Evolutionary conservation across 202 grass and related monocot genomes (phyloP).

Genomic region (Digitaria exilis): DNA sequence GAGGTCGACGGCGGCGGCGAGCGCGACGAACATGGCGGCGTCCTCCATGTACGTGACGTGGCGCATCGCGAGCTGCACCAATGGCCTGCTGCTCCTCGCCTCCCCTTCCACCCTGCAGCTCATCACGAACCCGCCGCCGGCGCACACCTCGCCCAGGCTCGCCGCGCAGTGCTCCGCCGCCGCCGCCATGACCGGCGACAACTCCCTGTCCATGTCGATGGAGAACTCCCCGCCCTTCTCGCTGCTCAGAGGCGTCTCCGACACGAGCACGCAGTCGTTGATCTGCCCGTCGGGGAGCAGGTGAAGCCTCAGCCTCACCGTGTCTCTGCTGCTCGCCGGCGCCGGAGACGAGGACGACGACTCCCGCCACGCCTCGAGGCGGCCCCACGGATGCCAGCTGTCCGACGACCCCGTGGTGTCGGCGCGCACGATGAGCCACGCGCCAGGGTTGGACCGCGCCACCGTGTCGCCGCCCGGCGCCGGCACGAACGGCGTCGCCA

Average conservation of each 20-base stretch:
- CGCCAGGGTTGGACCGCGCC: constrained; percentile 82
- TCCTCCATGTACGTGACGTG: constrained; percentile 86
- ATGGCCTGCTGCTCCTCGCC: constrained; percentile 43
- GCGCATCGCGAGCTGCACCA: constrained; percentile 70
- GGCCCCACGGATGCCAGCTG: constrained; percentile 91
- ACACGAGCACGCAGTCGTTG: constrained; percentile 72
- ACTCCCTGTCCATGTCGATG: constrained; percentile 75
- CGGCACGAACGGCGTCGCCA: constrained; percentile 88
- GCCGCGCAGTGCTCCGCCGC: constrained; percentile 11
- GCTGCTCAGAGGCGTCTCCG: constrained; percentile 61
- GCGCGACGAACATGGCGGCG: constrained; percentile 83
- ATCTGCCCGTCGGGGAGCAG: constrained; percentile 69
- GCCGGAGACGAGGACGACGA: background rate
- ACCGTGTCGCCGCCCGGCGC: constrained; percentile 78
- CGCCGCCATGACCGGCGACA: background rate
- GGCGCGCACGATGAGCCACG: constrained; percentile 84
- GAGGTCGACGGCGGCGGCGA: constrained; percentile 87
- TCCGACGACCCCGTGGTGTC: constrained; percentile 42
- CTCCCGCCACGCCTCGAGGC: constrained; percentile 90
- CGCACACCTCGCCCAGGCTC: constrained; percentile 19
- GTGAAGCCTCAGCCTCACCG: constrained; percentile 53
- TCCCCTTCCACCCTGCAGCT: constrained; percentile 80
- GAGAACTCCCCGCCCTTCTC: constrained; percentile 84
- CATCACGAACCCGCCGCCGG: constrained; percentile 78
- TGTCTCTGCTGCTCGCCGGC: constrained; percentile 32